Conservation (phyloP, 1,139 yeast genomes). For the Yamadazyma pseudoaaseri region DNA sequence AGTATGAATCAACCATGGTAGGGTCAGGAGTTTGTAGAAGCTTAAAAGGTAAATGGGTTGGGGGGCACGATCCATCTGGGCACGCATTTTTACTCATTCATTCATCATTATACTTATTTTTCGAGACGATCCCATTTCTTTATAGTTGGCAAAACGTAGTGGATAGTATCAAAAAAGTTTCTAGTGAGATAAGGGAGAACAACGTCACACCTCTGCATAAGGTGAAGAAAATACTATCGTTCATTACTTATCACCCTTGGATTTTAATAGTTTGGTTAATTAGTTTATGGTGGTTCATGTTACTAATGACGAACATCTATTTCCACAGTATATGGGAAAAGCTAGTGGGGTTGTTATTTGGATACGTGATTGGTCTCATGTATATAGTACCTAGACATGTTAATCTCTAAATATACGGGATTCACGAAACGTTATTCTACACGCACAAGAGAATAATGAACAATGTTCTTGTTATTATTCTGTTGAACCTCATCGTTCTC, state of each 20-base stretch:
- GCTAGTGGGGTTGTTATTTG: slow-evolving; percentile 62
- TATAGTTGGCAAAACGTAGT: slow-evolving; percentile 16
- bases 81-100: slow-evolving; percentile 82
- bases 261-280: slow-evolving; percentile 44
- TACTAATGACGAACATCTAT: slow-evolving; percentile 77
- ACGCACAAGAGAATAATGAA: no score
- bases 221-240: background rate
- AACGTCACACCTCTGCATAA: no score
- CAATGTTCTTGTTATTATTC: no score
- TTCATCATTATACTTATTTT: slow-evolving; percentile 66
- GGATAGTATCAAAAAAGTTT: slow-evolving; percentile 5
- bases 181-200: slow-evolving; percentile 6
- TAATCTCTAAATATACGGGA: no score
- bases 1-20: slow-evolving; percentile 22
- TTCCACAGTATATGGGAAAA: slow-evolving; percentile 83
- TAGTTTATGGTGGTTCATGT: slow-evolving; percentile 81
- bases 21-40: slow-evolving; percentile 58
- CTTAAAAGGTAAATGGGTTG: slow-evolving; percentile 73
- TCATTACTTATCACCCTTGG: slow-evolving; percentile 38
- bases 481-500: no score
- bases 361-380: slow-evolving; percentile 29
- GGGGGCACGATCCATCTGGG: slow-evolving; percentile 97
- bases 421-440: no score
- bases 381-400: slow-evolving; percentile 7
- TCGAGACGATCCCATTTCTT: slow-evolving; percentile 57